These are phyloP conservation scores for Syzygium aromaticum DNA, from an alignment of 345 rosid genomes.

Conservation along the genomic window DNA sequence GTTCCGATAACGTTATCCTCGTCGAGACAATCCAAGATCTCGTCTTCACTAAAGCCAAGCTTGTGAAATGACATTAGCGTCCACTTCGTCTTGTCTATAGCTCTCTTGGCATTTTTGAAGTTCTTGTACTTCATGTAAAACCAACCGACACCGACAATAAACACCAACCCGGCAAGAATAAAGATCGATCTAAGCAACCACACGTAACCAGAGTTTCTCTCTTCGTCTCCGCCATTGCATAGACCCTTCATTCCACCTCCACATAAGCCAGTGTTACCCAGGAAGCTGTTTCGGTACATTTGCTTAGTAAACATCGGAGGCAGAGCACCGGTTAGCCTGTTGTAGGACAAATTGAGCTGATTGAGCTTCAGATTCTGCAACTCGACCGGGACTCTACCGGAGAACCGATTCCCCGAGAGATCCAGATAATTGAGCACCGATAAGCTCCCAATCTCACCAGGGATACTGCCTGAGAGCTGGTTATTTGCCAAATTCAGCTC, in stretches of 20 bases:
- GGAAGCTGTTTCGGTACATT: conserved; percentile 55
- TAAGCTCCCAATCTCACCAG: conserved; percentile 54
- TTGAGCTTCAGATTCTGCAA: conserved; percentile 88
- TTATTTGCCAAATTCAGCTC: conserved; percentile 73
- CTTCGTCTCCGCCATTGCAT: conserved; percentile 37
- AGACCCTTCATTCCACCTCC: conserved; percentile 49
- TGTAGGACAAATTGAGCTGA: conserved; percentile 76
- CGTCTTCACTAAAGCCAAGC: conserved; percentile 79
- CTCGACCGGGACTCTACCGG: conserved; percentile 55
- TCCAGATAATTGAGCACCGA: conserved; percentile 85
- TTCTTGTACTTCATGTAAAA: conserved; percentile 70
- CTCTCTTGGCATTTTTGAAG: conserved; percentile 51
- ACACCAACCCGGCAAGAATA: conserved; percentile 51
- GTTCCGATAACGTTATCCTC: conserved; percentile 91
- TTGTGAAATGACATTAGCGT: conserved; percentile 95
- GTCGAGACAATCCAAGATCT: conserved; percentile 75
- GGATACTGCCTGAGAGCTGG: conserved; percentile 51
- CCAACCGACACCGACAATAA: conserved; percentile 68
- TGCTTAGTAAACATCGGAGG: conserved; percentile 63
- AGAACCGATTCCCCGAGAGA: conserved; percentile 59
- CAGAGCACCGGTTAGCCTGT: conserved; percentile 53
- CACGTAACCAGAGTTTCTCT: conserved; percentile 41
- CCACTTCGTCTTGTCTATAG: conserved; percentile 81
- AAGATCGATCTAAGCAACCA: conserved; percentile 80
- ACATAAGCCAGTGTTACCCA: conserved; percentile 82